Base-by-base conservation (phyloP, 1,284 basidiomycete genomes). In the Abortiporus biennis region DNA sequence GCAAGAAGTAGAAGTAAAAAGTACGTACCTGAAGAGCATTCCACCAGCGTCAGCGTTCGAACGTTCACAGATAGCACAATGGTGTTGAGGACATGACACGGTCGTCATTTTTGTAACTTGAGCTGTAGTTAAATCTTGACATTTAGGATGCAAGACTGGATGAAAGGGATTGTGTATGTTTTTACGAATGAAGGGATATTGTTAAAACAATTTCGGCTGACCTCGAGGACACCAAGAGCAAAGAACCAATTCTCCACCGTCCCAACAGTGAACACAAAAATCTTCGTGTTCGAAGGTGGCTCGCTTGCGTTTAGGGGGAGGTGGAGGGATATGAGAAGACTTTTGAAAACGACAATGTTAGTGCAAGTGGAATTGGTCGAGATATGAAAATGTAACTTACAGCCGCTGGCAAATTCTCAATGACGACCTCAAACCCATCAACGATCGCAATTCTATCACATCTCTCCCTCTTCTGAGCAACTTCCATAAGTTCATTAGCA, bases 231-330 rank as follows among this genome's bases (percentile, higher is more conserved):
- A 80, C 21, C 48, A 42, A 16, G 42, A 38, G 49, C 79, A 81
- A 6, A 69, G 44, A 29, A 70, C 57, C 4, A 81, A 49, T 38
- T 76, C 66, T 0, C 78, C 78, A 1, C 78, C 77, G 42, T 81
- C 79, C 32, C 72, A 64, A 54, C 78, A 81, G 43, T 67, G 59
- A 31, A 74, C 67, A 53, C 78, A 81, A 61, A 65, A 75, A 46
- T 80, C 75, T 51, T 78, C 73, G 17, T 59, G 69, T 5, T 71
- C 71, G 38, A 64, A 69, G 48, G 54, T 55, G 34, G 21, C 6
- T 22, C 55, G 55, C 29, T 56, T 55, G 40, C 62, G 62, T 46
- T 65, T 60, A 3, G n/a, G n/a, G n/a, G n/a, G n/a, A n/a, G n/a
- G n/a, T n/a, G n/a, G n/a, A n/a, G n/a, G n/a, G n/a, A n/a, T n/a